Percentiles rank a stretch among this genome's conserved stretches.
These are phyloP conservation scores for Aspergillus biplanus DNA, from an alignment of 495 filamentous ascomycete genomes.

Conservation along the genomic window DNA sequence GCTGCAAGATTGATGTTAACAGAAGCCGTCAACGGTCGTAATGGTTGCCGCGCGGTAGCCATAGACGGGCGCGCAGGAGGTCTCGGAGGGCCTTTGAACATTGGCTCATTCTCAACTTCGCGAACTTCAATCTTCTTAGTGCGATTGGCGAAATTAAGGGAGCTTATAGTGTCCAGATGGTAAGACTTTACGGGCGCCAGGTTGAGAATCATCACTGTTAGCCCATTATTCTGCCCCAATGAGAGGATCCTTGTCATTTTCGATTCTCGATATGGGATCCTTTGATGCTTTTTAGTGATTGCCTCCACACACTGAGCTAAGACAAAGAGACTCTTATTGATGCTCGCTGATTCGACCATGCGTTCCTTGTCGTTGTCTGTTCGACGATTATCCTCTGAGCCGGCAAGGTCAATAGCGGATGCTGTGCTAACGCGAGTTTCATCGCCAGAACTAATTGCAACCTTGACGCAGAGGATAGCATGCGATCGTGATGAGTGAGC, in stretches of 20 bases:
- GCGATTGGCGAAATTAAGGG: conserved; percentile 90
- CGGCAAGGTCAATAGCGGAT: conserved; percentile 94
- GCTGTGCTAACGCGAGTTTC: conserved; percentile 77
- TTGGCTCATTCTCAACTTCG: conserved; percentile 90
- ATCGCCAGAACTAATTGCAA: conserved; percentile 73
- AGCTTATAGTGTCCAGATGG: conserved; percentile 91
- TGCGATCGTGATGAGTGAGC: conserved; percentile 93
- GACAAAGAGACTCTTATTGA: conserved; percentile 97
- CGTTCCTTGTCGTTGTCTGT: conserved; percentile 95
- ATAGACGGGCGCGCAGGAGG: conserved; percentile 46
- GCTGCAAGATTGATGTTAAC: conserved; percentile 61
- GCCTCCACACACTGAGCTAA: conserved; percentile 96
- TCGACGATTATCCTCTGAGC: conserved; percentile 92
- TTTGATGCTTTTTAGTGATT: conserved; percentile 75
- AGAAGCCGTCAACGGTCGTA: conserved; percentile 68
- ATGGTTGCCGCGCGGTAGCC: conserved; percentile 67
- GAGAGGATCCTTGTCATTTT: conserved; percentile 98
- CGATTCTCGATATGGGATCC: conserved; percentile 91
- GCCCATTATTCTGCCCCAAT: conserved; percentile 91
- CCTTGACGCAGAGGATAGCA: conserved; percentile 88
- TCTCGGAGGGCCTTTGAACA: conserved; percentile 73
- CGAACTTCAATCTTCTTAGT: conserved; percentile 96
- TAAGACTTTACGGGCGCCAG: conserved; percentile 84
- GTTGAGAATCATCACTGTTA: conserved; percentile 97
- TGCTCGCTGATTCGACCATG: conserved; percentile 93